A percentile compares a stretch with the other conserved stretches of the same genome.
Conservation (phyloP, 495 filamentous ascomycete genomes). For the Corynascus novoguineensis region DNA sequence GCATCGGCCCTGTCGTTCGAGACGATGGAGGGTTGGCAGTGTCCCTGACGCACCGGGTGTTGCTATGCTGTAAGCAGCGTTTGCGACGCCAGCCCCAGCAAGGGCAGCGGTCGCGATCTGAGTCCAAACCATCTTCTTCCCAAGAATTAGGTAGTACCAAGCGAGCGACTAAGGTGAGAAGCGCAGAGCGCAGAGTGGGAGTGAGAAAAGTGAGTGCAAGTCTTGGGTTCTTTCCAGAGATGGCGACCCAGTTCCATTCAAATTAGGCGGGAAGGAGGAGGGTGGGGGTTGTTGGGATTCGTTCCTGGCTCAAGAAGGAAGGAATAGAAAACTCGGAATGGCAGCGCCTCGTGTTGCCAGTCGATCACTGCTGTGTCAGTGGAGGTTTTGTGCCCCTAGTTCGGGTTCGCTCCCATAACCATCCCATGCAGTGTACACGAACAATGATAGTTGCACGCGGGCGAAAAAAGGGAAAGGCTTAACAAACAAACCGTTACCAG, state of each 20-base stretch:
- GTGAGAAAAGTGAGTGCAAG: too few relatives aligned
- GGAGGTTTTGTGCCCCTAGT: too few relatives aligned
- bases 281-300: too few relatives aligned
- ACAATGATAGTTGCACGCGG: background rate
- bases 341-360: background rate
- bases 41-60: conserved; percentile 22
- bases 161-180: conserved; percentile 13
- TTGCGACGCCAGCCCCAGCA: conserved; percentile 13
- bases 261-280: background rate
- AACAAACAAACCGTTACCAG: background rate
- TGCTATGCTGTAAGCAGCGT: conserved; percentile 28
- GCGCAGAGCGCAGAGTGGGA: background rate
- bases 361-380: background rate
- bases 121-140: conserved; percentile 25
- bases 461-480: background rate
- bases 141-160: background rate
- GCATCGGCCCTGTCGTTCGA: background rate
- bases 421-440: too few relatives aligned
- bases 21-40: too few relatives aligned
- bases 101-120: conserved; percentile 19
- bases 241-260: background rate
- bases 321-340: conserved; percentile 13
- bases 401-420: too few relatives aligned
- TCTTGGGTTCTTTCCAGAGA: background rate
- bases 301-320: too few relatives aligned